phyloP scores from a whole-genome alignment of 208 protist genomes.

The Acanthamoeba healyi region DNA sequence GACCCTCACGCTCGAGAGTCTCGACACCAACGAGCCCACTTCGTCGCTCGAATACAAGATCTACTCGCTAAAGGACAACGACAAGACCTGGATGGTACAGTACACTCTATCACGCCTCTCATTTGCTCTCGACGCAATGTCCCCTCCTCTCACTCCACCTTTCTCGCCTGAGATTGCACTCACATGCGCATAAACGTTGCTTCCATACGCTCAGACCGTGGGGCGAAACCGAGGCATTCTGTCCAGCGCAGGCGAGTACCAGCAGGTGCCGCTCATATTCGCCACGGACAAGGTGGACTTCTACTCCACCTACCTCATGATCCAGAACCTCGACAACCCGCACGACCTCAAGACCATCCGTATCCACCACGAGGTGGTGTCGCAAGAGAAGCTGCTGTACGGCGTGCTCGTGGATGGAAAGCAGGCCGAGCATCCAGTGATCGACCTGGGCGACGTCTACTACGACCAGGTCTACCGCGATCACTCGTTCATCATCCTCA shows the following conservation, averaged over 20 bases:
- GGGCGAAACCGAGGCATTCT: conserved; percentile 80
- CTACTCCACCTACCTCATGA: conserved; percentile 80
- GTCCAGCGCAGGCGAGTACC: conserved; percentile 67
- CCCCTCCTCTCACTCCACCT: no score
- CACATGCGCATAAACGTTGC: no score
- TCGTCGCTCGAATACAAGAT: conserved; percentile 80
- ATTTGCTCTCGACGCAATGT: not conserved
- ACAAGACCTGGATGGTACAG: conserved; percentile 79
- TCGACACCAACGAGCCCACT: not conserved
- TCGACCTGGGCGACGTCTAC: conserved; percentile 81
- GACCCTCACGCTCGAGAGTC: conserved; percentile 79
- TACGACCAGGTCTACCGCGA: conserved; percentile 78
- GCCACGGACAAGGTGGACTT: conserved; percentile 80
- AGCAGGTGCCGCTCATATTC: conserved; percentile 79
- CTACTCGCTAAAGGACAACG: conserved; percentile 76
- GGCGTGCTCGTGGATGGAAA: conserved; percentile 78
- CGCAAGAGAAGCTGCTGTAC: conserved; percentile 74
- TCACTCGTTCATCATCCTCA: conserved; percentile 82
- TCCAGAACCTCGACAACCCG: conserved; percentile 83
- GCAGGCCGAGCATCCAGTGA: conserved; percentile 36
- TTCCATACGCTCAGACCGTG: no score
- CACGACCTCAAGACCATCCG: conserved; percentile 80
- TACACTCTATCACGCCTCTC: not conserved
- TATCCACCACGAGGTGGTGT: conserved; percentile 72
- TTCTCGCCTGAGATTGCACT: no score